Percentiles rank a stretch among this genome's conserved stretches.
phyloP scores from a whole-genome alignment of 164 flowering plant species.

The Aristolochia contorta region DNA sequence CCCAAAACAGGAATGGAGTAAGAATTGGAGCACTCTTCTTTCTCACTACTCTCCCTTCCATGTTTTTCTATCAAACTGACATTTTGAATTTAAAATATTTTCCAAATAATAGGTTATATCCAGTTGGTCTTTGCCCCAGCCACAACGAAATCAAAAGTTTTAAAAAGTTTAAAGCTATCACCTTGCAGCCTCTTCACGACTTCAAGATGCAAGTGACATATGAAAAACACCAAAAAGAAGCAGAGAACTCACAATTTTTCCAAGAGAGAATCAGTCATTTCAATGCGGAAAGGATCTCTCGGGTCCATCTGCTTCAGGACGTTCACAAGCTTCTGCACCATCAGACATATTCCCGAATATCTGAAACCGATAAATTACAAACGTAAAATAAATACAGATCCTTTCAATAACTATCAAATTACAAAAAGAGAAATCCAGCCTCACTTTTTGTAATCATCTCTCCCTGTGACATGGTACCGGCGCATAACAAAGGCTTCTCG shows the following conservation, averaged over 20 bases:
- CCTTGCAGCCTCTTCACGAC: too few species aligned
- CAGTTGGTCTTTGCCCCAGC: too few species aligned
- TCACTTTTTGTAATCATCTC: constrained; percentile 95
- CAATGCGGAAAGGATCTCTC: constrained; percentile 67
- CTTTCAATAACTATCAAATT: background rate
- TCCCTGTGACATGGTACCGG: constrained; percentile 60
- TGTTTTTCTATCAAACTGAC: too few species aligned
- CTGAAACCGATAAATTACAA: constrained; percentile 18
- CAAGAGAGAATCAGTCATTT: constrained; percentile 71
- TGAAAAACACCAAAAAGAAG: too few species aligned
- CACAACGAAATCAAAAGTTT: too few species aligned
- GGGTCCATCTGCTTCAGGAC: constrained; percentile 79
- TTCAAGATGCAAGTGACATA: too few species aligned
- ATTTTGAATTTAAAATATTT: too few species aligned
- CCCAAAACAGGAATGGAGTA: too few species aligned
- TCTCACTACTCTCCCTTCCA: too few species aligned
- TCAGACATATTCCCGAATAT: constrained; percentile 60
- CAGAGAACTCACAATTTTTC: constrained; percentile 70
- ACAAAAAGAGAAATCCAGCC: background rate
- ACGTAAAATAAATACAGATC: background rate
- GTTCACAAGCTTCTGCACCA: constrained; percentile 71
- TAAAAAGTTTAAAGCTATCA: too few species aligned
- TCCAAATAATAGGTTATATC: too few species aligned
- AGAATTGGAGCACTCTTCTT: too few species aligned
- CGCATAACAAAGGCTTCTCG: constrained; percentile 62